Evolutionary conservation across 1,284 basidiomycete genomes (phyloP), one percentile per base, ranked within the genome.

Genomic region (Ceratobasidium theobromae): DNA sequence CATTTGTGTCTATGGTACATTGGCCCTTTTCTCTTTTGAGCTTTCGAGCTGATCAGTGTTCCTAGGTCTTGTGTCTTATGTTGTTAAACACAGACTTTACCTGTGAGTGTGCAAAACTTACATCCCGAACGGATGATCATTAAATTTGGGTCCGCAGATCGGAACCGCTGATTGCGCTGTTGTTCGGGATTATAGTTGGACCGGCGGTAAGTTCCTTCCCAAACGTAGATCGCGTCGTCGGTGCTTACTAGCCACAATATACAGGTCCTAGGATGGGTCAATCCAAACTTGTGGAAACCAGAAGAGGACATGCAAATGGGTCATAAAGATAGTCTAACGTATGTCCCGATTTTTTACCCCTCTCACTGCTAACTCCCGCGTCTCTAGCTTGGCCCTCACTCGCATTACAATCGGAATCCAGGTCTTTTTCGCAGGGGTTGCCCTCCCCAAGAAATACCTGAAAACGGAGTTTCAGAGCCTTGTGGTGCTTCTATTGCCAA

Each of bases 381-480:
- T n/a, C 2, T 49, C 18, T 25, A 65, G 62, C 16, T n/a, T 65
- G 3, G 49, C 49, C 2, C 25, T 65, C 18, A 65, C 62, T 18
- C 62, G 62, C 11, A 38, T 65, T 9, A 48, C 43, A 5, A 65
- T 65, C 23, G 62, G 62, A 14, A 65, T 65, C 25, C 62, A 65
- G 28, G 62, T 65, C 3, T 54, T 65, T 14, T 65, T 65, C 25
- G 62, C 62, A 5, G 62, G 62, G 1, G 52, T 65, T 14, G 51
- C 49, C 8, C 62, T 65, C 5, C 62, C 62, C 4, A 65, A 65
- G 41, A 65, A 65, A 32, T 65, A 65, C 40, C 51, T 65, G 9
- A 65, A 65, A 41, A 43, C 52, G 33, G 49, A 65, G 51, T 65
- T 65, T 54, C 62, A 65, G 23, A 45, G 38, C 35, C 51, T 65